Evolutionary conservation across 2,329 filamentous ascomycete genomes (phyloP).

Genomic region (Colletotrichum liaoningense): DNA sequence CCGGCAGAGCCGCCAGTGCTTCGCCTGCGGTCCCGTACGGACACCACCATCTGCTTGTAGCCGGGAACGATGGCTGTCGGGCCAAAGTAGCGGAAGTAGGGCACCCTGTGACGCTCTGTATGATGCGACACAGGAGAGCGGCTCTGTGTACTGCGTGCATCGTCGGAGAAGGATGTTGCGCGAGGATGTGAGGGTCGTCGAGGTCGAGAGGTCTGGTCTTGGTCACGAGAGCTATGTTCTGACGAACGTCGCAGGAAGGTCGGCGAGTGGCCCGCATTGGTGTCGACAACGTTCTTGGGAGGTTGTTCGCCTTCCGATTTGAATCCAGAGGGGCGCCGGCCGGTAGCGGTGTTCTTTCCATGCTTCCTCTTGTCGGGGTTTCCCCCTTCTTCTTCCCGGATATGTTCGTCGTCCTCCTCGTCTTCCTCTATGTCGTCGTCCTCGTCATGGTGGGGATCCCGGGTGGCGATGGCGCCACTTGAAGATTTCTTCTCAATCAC

Average conservation of each 20-base stretch:
- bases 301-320: background rate
- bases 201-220: conserved; percentile 31
- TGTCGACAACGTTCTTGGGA: conserved; percentile 7
- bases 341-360: conserved; percentile 40
- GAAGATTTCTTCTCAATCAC: conserved; percentile 55
- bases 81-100: conserved; percentile 92
- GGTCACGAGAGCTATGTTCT: conserved; percentile 14
- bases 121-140: conserved; percentile 61
- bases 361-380: conserved; percentile 47
- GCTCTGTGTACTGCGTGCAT: conserved; percentile 50
- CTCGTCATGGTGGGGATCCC: conserved; percentile 39
- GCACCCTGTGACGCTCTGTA: conserved; percentile 74
- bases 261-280: conserved; percentile 15
- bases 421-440: conserved; percentile 45
- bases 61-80: conserved; percentile 92
- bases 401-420: conserved; percentile 50
- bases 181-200: conserved; percentile 43
- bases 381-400: conserved; percentile 50
- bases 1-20: conserved; percentile 70
- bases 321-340: background rate
- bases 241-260: conserved; percentile 28
- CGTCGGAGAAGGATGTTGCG: conserved; percentile 53
- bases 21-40: conserved; percentile 74
- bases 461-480: conserved; percentile 18
- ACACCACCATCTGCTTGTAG: conserved; percentile 92